Percentiles rank a stretch among this genome's conserved stretches.
Conservation (phyloP, 2,329 filamentous ascomycete genomes). For the Acrocalymma vagum region DNA sequence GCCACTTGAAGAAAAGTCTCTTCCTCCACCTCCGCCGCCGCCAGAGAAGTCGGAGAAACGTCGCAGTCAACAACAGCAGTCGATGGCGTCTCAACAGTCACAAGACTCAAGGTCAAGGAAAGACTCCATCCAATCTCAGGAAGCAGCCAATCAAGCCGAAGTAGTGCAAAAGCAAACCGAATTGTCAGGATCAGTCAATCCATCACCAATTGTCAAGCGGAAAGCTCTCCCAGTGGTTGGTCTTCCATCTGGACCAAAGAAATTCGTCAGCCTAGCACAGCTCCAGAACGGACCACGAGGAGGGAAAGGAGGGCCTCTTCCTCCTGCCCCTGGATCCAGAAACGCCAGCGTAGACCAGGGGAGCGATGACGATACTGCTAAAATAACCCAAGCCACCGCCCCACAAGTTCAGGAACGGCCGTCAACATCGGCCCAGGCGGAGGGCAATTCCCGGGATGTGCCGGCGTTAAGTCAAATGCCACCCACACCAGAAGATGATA, state of each 20-base stretch:
- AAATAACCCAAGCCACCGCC: slow-evolving; percentile 6
- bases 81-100: slow-evolving; percentile 32
- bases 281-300: slow-evolving; percentile 38
- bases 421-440: slow-evolving; percentile 5
- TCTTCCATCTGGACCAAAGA: slow-evolving; percentile 27
- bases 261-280: slow-evolving; percentile 39
- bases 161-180: no score
- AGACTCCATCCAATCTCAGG: slow-evolving; percentile 38
- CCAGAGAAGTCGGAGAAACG: slow-evolving; percentile 41
- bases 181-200: slow-evolving; percentile 9
- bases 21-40: slow-evolving; percentile 47
- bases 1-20: slow-evolving; percentile 29
- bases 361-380: neutral
- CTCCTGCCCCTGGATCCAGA: slow-evolving; percentile 29
- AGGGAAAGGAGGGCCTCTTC: slow-evolving; percentile 29
- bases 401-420: slow-evolving; percentile 4
- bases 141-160: slow-evolving; percentile 9
- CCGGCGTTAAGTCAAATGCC: slow-evolving; percentile 27
- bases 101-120: slow-evolving; percentile 30
- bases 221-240: slow-evolving; percentile 38
- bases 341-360: slow-evolving; percentile 18
- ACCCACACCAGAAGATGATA: slow-evolving; percentile 40
- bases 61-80: slow-evolving; percentile 15
- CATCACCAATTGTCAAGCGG: slow-evolving; percentile 29
- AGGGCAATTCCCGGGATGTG: slow-evolving; percentile 6